A percentile compares a stretch with the other conserved stretches of the same genome.
Evolutionary conservation across 768 basidiomycete genomes (phyloP).

Genomic region (Pulveroboletus ravenelii): DNA sequence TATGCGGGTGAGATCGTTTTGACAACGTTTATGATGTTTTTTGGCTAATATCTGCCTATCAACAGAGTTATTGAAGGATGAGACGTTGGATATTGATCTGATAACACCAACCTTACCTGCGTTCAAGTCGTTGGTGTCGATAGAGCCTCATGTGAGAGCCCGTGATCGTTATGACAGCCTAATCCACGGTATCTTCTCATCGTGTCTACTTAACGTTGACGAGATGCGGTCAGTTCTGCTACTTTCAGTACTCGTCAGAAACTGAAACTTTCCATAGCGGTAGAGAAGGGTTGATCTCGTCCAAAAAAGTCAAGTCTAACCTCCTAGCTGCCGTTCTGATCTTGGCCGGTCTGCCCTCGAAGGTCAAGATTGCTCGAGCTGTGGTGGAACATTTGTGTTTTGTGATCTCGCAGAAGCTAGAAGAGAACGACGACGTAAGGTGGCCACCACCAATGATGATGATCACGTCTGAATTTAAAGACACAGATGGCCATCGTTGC

Average conservation of each 20-base stretch:
- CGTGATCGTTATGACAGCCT: conserved; percentile 53
- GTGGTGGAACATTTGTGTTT: conserved; percentile 84
- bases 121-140: conserved; percentile 68
- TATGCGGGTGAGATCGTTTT: conserved; percentile 54
- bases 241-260: neutral
- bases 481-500: conserved; percentile 75
- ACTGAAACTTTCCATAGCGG: conserved; percentile 46
- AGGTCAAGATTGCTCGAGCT: conserved; percentile 61
- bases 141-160: conserved; percentile 37
- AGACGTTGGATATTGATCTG: conserved; percentile 72
- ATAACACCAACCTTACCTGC: conserved; percentile 77
- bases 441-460: conserved; percentile 8
- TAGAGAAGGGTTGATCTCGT: conserved; percentile 68
- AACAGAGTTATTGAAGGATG: conserved; percentile 80
- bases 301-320: conserved; percentile 87
- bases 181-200: conserved; percentile 78
- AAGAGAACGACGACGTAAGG: conserved; percentile 62
- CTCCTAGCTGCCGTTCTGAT: conserved; percentile 81
- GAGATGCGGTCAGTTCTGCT: conserved; percentile 72
- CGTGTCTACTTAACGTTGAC: conserved; percentile 82
- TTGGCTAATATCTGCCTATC: neutral
- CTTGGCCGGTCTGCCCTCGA: conserved; percentile 69
- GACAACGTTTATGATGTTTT: neutral
- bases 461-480: conserved; percentile 1
- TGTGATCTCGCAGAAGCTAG: conserved; percentile 75